These are phyloP conservation scores for Populus nigra DNA, from an alignment of 345 rosid genomes.

Conservation along the genomic window DNA sequence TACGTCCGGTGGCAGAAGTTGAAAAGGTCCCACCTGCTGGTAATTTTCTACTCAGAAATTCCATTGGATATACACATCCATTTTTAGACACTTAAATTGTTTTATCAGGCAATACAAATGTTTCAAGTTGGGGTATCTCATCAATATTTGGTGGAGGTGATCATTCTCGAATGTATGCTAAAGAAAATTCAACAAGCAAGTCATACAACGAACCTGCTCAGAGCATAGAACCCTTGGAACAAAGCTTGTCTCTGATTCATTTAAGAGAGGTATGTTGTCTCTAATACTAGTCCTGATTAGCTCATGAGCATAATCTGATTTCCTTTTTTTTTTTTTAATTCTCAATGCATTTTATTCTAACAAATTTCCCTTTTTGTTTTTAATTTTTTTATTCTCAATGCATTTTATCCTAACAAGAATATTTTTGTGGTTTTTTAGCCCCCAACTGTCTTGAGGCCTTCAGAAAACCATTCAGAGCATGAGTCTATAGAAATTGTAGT, in stretches of 20 bases:
- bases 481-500: slow-evolving; percentile 72
- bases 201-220: slow-evolving; percentile 52
- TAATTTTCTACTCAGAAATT: slow-evolving; percentile 24
- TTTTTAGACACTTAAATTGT: not conserved
- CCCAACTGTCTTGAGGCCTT: slow-evolving; percentile 79
- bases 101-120: slow-evolving; percentile 24
- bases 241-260: slow-evolving; percentile 70
- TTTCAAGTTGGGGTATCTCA: slow-evolving; percentile 87
- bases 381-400: not conserved
- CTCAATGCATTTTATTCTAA: no score
- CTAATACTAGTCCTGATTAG: not conserved
- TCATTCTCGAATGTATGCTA: slow-evolving; percentile 45
- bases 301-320: not conserved
- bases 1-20: slow-evolving; percentile 48
- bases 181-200: slow-evolving; percentile 54
- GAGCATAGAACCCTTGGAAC: slow-evolving; percentile 37
- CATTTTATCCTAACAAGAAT: not conserved
- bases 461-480: slow-evolving; percentile 83
- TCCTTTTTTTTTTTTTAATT: no score
- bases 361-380: not conserved
- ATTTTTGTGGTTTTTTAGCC: slow-evolving; percentile 52
- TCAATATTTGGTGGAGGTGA: slow-evolving; percentile 85
- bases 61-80: not conserved
- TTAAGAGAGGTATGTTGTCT: slow-evolving; percentile 59
- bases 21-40: slow-evolving; percentile 71